These are phyloP conservation scores for Coemansia sp. DNA, from an alignment of 192 early-diverging fungal species.

Conservation along the genomic window DNA sequence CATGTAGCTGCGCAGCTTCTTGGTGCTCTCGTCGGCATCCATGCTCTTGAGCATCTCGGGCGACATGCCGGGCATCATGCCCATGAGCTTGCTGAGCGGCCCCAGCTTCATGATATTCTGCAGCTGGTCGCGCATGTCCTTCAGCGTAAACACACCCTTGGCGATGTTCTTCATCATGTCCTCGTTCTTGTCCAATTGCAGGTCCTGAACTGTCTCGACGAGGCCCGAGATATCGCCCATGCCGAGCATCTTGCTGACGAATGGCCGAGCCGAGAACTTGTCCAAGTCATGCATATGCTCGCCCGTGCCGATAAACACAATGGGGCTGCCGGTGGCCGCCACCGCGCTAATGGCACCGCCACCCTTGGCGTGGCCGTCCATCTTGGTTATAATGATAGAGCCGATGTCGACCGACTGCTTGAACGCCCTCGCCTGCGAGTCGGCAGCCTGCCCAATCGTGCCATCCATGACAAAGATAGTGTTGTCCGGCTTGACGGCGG, in stretches of 20 bases:
- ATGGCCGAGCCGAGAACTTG: conserved; percentile 79
- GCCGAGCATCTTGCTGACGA: conserved; percentile 91
- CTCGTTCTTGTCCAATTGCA: conserved; percentile 83
- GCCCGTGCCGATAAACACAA: conserved; percentile 95
- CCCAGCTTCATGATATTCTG: conserved; percentile 88
- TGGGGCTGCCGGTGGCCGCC: conserved; percentile 89
- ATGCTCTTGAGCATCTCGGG: conserved; percentile 60
- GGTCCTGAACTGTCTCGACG: conserved; percentile 84
- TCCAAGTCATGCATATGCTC: conserved; percentile 97
- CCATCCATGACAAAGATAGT: conserved; percentile 98
- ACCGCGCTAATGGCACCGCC: conserved; percentile 98
- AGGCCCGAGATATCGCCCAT: conserved; percentile 91
- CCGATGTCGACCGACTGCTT: conserved; percentile 90
- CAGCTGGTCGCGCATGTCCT: conserved; percentile 94
- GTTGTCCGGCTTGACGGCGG: conserved; percentile 81
- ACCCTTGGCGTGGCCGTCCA: conserved; percentile 98
- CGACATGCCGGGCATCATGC: conserved; percentile 77
- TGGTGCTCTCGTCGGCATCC: conserved; percentile 61
- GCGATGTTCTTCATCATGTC: conserved; percentile 88
- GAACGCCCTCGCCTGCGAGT: conserved; percentile 88
- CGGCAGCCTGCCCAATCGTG: conserved; percentile 96
- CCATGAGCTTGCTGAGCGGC: conserved; percentile 87
- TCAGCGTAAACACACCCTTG: conserved; percentile 82
- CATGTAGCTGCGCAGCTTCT: conserved; percentile 70
- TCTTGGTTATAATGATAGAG: conserved; percentile 96